A percentile compares a stretch with the other conserved stretches of the same genome.
Conservation (phyloP, 257 asterid genomes). For the Fraxinus quadrangulata region DNA sequence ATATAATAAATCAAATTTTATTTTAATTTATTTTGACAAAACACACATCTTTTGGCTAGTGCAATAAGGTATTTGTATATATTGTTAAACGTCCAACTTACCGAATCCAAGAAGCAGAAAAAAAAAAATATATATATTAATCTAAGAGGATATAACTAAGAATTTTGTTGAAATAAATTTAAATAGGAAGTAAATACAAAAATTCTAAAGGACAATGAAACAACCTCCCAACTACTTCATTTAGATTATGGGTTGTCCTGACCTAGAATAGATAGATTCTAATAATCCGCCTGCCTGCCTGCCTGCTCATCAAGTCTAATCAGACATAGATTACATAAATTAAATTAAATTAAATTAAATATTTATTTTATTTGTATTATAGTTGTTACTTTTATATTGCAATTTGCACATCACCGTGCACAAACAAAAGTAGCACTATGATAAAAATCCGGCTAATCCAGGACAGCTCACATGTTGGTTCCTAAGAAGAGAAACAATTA, state of each 20-base stretch:
- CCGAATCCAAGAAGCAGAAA: neutral
- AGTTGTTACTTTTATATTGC: neutral
- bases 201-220: slow-evolving; percentile 10
- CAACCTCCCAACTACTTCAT: neutral
- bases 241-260: neutral
- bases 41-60: neutral
- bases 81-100: neutral
- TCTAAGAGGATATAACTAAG: neutral
- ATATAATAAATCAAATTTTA: too few relatives aligned
- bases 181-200: neutral
- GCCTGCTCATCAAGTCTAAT: neutral
- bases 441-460: neutral
- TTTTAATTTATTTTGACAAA: too few relatives aligned
- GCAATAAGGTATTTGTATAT: neutral
- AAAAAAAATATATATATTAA: neutral
- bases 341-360: neutral
- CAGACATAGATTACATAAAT: neutral
- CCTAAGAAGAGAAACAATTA: too few relatives aligned
- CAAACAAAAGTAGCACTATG: slow-evolving; percentile 13
- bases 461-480: slow-evolving; percentile 23
- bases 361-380: neutral
- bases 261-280: neutral
- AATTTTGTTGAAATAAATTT: neutral
- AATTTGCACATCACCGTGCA: neutral
- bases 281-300: neutral